These are phyloP conservation scores for Micromonas pusilla DNA, from an alignment of 139 green algal genomes.

Conservation along the genomic window DNA sequence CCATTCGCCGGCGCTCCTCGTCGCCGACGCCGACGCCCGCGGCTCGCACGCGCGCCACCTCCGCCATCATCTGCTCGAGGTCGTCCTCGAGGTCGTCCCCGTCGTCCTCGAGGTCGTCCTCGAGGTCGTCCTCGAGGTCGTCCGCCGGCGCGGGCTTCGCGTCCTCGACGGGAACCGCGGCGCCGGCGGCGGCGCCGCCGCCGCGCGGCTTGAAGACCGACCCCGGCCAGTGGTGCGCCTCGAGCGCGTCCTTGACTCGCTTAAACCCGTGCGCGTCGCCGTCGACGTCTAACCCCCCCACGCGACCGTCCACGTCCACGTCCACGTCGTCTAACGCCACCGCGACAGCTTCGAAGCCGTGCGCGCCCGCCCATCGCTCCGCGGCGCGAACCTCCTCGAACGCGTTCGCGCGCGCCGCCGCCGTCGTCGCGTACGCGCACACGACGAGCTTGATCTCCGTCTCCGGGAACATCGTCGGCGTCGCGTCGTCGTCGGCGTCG, in stretches of 20 bases:
- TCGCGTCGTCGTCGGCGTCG: too few relatives aligned
- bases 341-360: background rate
- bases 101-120: background rate
- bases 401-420: background rate
- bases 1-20: background rate
- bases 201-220: background rate
- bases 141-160: background rate
- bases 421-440: background rate
- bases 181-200: too few relatives aligned
- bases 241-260: background rate
- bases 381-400: background rate
- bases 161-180: too few relatives aligned
- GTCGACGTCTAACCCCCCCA: background rate
- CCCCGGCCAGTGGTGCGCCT: background rate
- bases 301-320: too few relatives aligned
- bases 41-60: background rate
- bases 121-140: background rate
- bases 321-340: background rate
- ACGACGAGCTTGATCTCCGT: background rate
- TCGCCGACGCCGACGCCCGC: background rate
- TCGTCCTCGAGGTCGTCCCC: background rate
- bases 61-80: background rate
- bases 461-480: too few relatives aligned
- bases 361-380: background rate
- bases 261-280: background rate